Percentiles rank a stretch among this genome's conserved stretches.
phyloP scores from a whole-genome alignment of 2,329 filamentous ascomycete species.

The Saccharata proteae region DNA sequence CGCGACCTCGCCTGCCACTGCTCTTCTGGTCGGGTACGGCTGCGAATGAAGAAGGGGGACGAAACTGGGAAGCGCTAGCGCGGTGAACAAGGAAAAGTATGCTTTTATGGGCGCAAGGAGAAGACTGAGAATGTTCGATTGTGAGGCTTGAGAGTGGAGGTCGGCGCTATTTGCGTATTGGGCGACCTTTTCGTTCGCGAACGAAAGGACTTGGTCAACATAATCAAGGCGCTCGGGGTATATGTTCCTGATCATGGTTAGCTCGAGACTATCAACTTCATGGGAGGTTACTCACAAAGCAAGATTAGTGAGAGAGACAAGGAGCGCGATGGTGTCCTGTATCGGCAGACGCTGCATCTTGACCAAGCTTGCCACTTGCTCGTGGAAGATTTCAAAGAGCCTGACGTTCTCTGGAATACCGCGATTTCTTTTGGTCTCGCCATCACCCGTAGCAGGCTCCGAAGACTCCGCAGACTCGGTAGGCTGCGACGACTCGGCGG shows the following conservation, averaged over 20 bases:
- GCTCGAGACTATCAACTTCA: conserved; percentile 5
- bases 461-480: conserved; percentile 25
- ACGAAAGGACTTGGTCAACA: conserved; percentile 84
- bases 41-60: conserved; percentile 82
- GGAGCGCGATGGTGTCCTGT: conserved; percentile 83
- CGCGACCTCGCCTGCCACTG: conserved; percentile 81
- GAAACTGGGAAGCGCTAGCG: conserved; percentile 81
- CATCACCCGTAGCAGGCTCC: conserved; percentile 25
- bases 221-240: conserved; percentile 90
- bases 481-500: conserved; percentile 18
- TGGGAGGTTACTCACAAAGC: conserved; percentile 47
- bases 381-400: conserved; percentile 94
- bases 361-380: conserved; percentile 87
- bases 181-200: conserved; percentile 72
- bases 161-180: conserved; percentile 94
- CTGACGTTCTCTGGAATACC: conserved; percentile 67
- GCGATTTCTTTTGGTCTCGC: conserved; percentile 32
- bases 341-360: conserved; percentile 84
- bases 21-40: conserved; percentile 80
- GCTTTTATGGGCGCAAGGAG: conserved; percentile 82
- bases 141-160: conserved; percentile 73
- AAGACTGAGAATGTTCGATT: conserved; percentile 78
- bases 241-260: conserved; percentile 51
- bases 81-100: conserved; percentile 93
- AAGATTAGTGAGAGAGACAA: conserved; percentile 88